A percentile compares a stretch with the other conserved stretches of the same genome.
Evolutionary conservation across 2,329 filamentous ascomycete genomes (phyloP).

Genomic region (Talaromyces albobiverticillius): DNA sequence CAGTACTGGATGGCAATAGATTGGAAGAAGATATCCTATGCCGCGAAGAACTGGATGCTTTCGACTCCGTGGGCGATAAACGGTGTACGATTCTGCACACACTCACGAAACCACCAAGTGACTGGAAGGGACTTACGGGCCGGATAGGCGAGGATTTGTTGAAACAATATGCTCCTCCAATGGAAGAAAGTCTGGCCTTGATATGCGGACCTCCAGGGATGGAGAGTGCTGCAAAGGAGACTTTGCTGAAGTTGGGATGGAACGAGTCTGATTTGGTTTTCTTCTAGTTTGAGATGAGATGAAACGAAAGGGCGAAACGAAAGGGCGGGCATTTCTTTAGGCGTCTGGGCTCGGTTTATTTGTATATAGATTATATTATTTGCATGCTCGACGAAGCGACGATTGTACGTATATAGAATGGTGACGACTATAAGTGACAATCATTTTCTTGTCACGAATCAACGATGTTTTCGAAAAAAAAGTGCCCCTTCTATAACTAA

Average conservation of each 20-base stretch:
- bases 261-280: slow-evolving; percentile 69
- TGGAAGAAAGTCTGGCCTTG: slow-evolving; percentile 61
- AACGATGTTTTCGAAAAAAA: too few relatives aligned
- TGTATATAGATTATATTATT: slow-evolving; percentile 1
- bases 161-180: slow-evolving; percentile 51
- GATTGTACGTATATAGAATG: neutral
- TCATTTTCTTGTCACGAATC: neutral
- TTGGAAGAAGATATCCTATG: slow-evolving; percentile 79
- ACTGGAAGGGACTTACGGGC: slow-evolving; percentile 68
- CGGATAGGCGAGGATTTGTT: slow-evolving; percentile 64
- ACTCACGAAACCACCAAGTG: slow-evolving; percentile 60
- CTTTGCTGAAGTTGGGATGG: slow-evolving; percentile 66
- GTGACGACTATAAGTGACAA: neutral
- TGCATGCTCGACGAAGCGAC: neutral
- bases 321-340: neutral
- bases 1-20: slow-evolving; percentile 76
- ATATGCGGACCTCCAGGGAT: slow-evolving; percentile 76
- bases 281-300: slow-evolving; percentile 56
- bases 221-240: slow-evolving; percentile 63
- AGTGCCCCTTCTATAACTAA: slow-evolving; percentile 17
- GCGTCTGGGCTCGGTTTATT: slow-evolving; percentile 5
- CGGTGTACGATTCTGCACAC: slow-evolving; percentile 67
- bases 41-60: slow-evolving; percentile 65
- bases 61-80: slow-evolving; percentile 51
- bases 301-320: too few relatives aligned